Evolutionary conservation across 2,329 filamentous ascomycete genomes (phyloP), one percentile per base, ranked within the genome.

Genomic region (Didymosphaeria variabile): DNA sequence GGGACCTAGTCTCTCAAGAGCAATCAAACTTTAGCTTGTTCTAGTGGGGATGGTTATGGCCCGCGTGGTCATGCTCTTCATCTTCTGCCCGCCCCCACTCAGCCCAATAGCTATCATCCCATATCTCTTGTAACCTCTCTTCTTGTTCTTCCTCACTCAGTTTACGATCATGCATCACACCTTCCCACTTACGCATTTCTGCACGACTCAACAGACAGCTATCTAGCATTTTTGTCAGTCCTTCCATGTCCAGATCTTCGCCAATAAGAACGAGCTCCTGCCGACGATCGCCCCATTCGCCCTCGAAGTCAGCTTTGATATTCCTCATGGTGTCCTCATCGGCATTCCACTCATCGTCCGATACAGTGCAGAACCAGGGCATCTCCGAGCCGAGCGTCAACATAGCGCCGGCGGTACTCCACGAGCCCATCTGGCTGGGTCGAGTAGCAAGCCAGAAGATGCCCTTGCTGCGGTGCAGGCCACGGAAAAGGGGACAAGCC

Each of bases 241-340:
- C 82, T 5, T 73, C 70, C 1, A 81, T 70, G 53, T 91, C 82
- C 15, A 92, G 80, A 5, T 83, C 82, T 74, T 91, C 88, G 0
- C 90, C 90, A 59, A 93, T 92, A 62, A 92, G 90, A 2, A 92
- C 90, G 7, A 92, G 73, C 73, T 92, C 90, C 72, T 92, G 90
- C 2, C 90, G 81, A 1, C 90, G 82, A 66, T 92, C 90, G 0
- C 88, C 90, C 88, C 89, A 92, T 9, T 78, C 77, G 2, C 77
- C 79, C 32, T 80, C 73, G 55, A 86, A 85, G 59, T 87, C 84
- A 34, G 83, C 79, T 55, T 78, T 72, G 44, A 86, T 84, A 12
- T 82, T 81, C 45, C 79, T 73, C 26, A 78, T 69, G 1, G 85
- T 84, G 13, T 83, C 83, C 29, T 77, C 70, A 61, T 83, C 82